Base-by-base conservation (phyloP, 108 stramenopile genomes). In the Discostella pseudostelligera region DNA sequence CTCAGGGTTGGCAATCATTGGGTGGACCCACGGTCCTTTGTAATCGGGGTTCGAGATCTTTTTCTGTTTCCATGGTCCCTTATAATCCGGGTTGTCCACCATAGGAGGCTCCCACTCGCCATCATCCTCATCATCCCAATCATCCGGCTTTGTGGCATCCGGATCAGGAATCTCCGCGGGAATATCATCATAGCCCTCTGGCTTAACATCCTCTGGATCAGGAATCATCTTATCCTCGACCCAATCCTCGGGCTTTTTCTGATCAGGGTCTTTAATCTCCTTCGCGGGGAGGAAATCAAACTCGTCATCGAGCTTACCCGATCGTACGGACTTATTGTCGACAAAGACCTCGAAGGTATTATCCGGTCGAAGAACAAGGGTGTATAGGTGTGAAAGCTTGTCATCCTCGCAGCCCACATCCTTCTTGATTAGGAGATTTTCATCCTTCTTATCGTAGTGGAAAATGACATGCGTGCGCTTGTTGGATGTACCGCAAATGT, bases 121-220 rank as follows among this genome's bases (percentile, higher is more conserved):
- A 73, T 99, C 97, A 67, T 98, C 99, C 45, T 97, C 99, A 50
- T 97, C 99, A 84, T 97, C 96, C 99, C 99, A 99, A 76, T 99
- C 97, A 39, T 96, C 97, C 14, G 99, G 99, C 71, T 97, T 97
- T 25, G 46, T 59, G 24, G 99, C 96, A 54, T 86, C 88, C 16
- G 96, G 96, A 75, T 99, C 99, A 25, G 93, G 83, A 59, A 99
- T 94, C 67, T 96, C 89, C 24, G 78, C 72, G 19, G 94, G 88
- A 74, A 86, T 83, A 59, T 96, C 94, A 67, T 97, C 97, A 62
- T 96, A 99, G 10, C 95, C 98, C 29, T 97, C 99, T 14, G 99
- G 99, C 83, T 99, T 99, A 19, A 68, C 76, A 67, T 95, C 97
- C 54, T 88, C 90, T 4, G 99, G 99, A 66, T 99, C 98, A 39